Evolutionary conservation across 2,329 filamentous ascomycete genomes (phyloP), one percentile per base, ranked within the genome.

Genomic region (Ophiocordyceps camponoti-rufipedis): DNA sequence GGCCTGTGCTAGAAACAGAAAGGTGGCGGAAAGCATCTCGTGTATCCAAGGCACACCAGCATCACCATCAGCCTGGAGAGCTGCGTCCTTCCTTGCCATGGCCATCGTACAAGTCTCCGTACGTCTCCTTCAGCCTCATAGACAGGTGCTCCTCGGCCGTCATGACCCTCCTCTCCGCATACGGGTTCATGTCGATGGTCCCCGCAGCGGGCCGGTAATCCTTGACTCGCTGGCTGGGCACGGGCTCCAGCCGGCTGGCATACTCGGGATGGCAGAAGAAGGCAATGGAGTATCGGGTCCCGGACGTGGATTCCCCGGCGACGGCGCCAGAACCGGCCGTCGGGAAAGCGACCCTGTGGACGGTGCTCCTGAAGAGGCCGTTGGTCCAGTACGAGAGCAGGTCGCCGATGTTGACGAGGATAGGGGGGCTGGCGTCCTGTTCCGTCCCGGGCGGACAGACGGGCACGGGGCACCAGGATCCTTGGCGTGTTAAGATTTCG

Each of bases 321-420:
- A 64, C 56, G 9, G 29, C 47, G 13, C 43, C 46, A 5, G 48
- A 48, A 13, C 50, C 55, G 7, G 50, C 54, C 0, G 52, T 47
- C 0, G 69, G 64, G 51, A 94, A 91, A 0, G 89, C 78, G 29
- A 96, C 91, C 11, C 89, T 71, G 58, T 96, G 91, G 6, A 95
- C 77, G 0, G 89, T 95, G 53, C 81, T 87, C 54, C 86, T 82
- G 50, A 96, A 71, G 42, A 95, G 63, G 0, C 88, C 87, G 51
- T 83, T 82, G 1, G 91, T 96, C 89, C 89, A 96, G 60, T 93
- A 91, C 32, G 78, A 82, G 49, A 81, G 64, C 57, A 82, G 56
- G 58, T 80, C 66, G 62, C 82, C 64, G 63, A 87, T 74, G 68
- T 91, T 65, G 78, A 96, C 60, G 70, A 95, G 61, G 70, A 87